These are phyloP conservation scores for Talaromyces stipitatus DNA, from an alignment of 495 filamentous ascomycete genomes.

Conservation along the genomic window DNA sequence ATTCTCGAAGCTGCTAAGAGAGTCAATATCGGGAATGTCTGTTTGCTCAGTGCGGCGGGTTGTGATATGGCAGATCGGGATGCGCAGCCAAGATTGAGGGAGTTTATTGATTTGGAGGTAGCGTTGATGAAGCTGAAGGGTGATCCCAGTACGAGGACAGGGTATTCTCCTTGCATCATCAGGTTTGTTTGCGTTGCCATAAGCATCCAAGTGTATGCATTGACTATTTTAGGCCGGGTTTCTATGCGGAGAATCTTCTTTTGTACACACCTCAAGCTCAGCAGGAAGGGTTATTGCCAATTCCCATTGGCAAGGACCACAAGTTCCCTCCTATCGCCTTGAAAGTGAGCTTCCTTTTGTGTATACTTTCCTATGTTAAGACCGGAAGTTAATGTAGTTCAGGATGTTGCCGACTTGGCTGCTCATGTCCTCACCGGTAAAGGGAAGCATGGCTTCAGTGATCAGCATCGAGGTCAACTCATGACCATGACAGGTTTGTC, in stretches of 20 bases:
- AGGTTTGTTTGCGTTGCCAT: slow-evolving; percentile 24
- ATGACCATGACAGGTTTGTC: slow-evolving; percentile 41
- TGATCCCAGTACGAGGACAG: slow-evolving; percentile 27
- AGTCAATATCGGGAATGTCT: slow-evolving; percentile 40
- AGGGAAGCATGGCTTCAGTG: slow-evolving; percentile 42
- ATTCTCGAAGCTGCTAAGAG: slow-evolving; percentile 42
- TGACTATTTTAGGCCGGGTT: slow-evolving; percentile 31
- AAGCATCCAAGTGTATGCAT: not conserved
- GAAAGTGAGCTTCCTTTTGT: slow-evolving; percentile 20
- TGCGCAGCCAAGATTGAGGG: slow-evolving; percentile 43
- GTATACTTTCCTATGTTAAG: not conserved
- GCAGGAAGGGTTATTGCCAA: slow-evolving; percentile 34
- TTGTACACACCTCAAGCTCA: slow-evolving; percentile 40
- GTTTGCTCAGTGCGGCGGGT: slow-evolving; percentile 45
- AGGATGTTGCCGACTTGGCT: slow-evolving; percentile 28
- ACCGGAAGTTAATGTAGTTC: slow-evolving; percentile 38
- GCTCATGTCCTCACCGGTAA: slow-evolving; percentile 45
- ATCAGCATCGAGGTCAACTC: slow-evolving; percentile 48
- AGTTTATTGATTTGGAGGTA: slow-evolving; percentile 48
- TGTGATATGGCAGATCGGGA: slow-evolving; percentile 45
- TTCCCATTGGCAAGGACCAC: slow-evolving; percentile 42
- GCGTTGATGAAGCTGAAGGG: slow-evolving; percentile 39
- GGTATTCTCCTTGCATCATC: slow-evolving; percentile 43
- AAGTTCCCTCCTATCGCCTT: slow-evolving; percentile 49
- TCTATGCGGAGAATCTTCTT: slow-evolving; percentile 52